Evolutionary conservation across 2,329 filamentous ascomycete species (phyloP).

Genomic region (Thielaviopsis euricoi): DNA sequence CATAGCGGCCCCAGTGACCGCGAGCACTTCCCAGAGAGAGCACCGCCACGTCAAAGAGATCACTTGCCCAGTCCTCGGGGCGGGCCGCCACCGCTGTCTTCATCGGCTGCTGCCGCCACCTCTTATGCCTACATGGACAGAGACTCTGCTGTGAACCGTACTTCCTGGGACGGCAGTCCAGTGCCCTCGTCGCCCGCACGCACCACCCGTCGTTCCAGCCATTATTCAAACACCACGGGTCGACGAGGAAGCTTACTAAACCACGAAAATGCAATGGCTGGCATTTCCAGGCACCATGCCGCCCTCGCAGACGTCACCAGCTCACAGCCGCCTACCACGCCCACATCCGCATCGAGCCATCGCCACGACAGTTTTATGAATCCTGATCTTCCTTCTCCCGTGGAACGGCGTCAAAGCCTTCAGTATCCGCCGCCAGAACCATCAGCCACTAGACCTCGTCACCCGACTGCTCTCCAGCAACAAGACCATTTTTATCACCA

Average conservation of each 20-base stretch:
- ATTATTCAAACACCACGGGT: too few relatives aligned
- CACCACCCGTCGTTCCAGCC: not conserved
- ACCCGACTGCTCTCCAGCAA: conserved; percentile 2
- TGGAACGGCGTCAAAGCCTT: not conserved
- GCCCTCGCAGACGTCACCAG: not conserved
- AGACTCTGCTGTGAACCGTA: not conserved
- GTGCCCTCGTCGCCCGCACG: not conserved
- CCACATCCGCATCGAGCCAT: not conserved
- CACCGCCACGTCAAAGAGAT: not conserved
- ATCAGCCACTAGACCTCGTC: not conserved
- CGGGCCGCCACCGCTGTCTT: not conserved
- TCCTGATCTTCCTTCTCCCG: not conserved
- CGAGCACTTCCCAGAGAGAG: not conserved
- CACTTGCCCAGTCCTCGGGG: not conserved
- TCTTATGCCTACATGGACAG: conserved; percentile 2
- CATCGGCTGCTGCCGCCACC: not conserved
- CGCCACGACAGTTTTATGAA: not conserved
- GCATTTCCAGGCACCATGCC: not conserved
- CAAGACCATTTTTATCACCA: not conserved
- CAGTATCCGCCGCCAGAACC: not conserved
- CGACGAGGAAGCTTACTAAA: conserved; percentile 3
- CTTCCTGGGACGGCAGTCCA: conserved; percentile 4
- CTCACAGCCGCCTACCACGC: not conserved
- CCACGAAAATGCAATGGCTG: not conserved
- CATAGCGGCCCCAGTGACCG: not conserved